Evolutionary conservation across 352 stramenopile genomes (phyloP), one percentile per base, ranked within the genome.

Genomic region (Phytophthora pisi): DNA sequence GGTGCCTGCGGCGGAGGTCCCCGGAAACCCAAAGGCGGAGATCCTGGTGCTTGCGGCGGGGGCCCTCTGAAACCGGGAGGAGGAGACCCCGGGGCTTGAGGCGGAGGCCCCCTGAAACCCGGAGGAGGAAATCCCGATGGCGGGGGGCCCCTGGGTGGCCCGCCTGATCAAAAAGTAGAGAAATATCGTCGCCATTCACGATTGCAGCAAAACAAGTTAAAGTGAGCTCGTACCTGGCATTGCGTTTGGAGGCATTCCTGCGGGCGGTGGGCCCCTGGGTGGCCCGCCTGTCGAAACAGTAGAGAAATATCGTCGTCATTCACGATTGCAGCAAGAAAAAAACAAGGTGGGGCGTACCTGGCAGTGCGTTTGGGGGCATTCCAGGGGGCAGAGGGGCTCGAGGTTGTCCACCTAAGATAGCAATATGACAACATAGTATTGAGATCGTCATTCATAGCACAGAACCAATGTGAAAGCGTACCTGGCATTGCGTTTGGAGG

Each of bases 331-430:
- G 24, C 2, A 42, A 28, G 28, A 26, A 26, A 4, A 26, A 26
- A 26, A 26, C 16, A 50, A 40, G 13, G 30, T 38, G 52, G 18
- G 24, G 46, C 46, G 30, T 57, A 74, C 61, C 66, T 54, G 56
- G 40, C 16, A 69, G 62, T 16, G 49, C 38, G 9, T 54, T 49
- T 20, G 53, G 53, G 11, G 59, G 53, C 49, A 59, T 61, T 42
- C 51, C 58, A n/a, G 63, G 68, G 45, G 79, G 78, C 57, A 68
- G 61, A 43, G 54, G 55, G 34, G 65, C 64, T 9, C 79, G 70
- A 4, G 81, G 79, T 57, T 72, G 57, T 34, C 54, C 69, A 52
- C 58, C 15, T 55, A 45, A 18, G 38, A 5, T 8, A 16, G 5
- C 38, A 40, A 40, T 31, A 31, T 31, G 34, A 15, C 34, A 36